Conservation (phyloP, 495 filamentous ascomycete genomes). For the Xylaria sp. region DNA sequence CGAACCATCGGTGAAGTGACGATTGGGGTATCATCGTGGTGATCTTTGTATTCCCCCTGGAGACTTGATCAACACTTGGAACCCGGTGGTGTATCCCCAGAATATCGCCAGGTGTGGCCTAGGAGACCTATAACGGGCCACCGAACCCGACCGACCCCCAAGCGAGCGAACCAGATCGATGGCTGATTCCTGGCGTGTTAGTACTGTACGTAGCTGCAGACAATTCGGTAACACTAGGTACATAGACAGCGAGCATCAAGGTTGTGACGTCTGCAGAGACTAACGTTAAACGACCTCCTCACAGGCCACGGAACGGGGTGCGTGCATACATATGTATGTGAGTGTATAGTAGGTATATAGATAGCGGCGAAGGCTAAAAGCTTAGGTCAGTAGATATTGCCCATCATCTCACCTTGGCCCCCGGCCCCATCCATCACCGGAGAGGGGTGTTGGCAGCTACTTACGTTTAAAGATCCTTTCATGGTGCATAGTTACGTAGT, state of each 20-base stretch:
- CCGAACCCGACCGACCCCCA: neutral
- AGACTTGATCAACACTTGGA: neutral
- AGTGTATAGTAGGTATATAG: no score
- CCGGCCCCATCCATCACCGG: neutral
- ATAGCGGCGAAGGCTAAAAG: neutral
- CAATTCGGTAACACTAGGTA: no score
- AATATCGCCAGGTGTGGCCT: neutral
- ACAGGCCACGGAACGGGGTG: neutral
- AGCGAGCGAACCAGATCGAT: neutral
- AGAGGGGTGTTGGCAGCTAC: neutral
- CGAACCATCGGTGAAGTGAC: neutral
- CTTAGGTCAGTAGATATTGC: neutral
- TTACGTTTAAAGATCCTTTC: neutral
- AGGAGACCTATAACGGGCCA: neutral
- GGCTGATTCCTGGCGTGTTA: neutral
- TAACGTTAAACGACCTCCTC: neutral
- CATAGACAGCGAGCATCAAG: neutral
- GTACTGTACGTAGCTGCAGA: neutral
- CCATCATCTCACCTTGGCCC: neutral
- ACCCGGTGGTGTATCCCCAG: neutral
- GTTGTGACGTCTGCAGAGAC: neutral
- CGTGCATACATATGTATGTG: neutral
- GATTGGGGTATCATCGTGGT: neutral
- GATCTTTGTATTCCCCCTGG: neutral
- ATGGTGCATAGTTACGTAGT: constrained; percentile 22